Evolutionary conservation across 1,284 basidiomycete species (phyloP).

Genomic region (Cryptococcus sp.): DNA sequence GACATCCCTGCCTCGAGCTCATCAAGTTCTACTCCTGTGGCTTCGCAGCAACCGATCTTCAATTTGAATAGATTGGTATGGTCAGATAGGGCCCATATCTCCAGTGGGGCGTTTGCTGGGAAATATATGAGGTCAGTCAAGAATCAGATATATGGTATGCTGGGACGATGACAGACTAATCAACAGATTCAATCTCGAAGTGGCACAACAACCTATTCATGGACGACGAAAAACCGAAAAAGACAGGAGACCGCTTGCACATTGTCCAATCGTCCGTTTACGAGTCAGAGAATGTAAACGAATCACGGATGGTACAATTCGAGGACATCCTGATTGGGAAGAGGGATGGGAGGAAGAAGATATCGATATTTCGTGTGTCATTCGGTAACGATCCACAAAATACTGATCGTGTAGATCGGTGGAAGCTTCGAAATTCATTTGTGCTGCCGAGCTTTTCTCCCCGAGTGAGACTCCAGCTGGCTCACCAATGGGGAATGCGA

Average conservation of each 20-base stretch:
- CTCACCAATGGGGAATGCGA: background rate
- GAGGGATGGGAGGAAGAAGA: conserved; percentile 6
- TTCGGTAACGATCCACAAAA: background rate
- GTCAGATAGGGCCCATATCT: background rate
- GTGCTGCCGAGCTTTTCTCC: conserved; percentile 21
- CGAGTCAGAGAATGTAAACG: conserved; percentile 17
- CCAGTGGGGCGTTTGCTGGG: background rate
- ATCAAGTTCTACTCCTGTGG: too few species aligned
- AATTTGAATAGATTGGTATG: background rate
- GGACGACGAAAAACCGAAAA: conserved; percentile 34
- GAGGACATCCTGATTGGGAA: background rate
- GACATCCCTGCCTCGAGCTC: too few species aligned
- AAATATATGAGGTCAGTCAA: background rate
- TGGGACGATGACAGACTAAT: too few species aligned
- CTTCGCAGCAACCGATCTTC: too few species aligned
- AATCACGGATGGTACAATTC: background rate
- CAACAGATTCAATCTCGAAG: conserved; percentile 23
- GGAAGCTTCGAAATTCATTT: conserved; percentile 24
- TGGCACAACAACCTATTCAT: conserved; percentile 31
- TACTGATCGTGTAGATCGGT: conserved; percentile 12
- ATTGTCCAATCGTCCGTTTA: conserved; percentile 28
- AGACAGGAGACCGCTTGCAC: conserved; percentile 28
- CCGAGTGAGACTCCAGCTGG: background rate
- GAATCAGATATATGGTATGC: too few species aligned
- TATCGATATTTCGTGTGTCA: background rate